Conservation (phyloP, 306 rosid species). For the Vachellia collinsii region DNA sequence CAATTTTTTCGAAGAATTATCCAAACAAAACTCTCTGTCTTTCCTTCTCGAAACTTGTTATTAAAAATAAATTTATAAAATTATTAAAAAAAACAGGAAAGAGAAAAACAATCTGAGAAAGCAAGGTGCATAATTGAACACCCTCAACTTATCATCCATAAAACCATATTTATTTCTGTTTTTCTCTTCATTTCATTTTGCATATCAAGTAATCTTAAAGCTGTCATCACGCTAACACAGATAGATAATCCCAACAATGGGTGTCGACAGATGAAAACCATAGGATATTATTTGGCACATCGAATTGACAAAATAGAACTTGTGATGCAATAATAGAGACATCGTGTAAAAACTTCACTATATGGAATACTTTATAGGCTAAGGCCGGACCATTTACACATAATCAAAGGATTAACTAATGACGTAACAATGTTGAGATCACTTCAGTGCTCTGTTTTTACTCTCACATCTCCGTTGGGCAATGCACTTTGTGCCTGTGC, state of each 20-base stretch:
- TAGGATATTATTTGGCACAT: not conserved
- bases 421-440: slow-evolving; percentile 4
- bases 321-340: not conserved
- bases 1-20: too few relatives aligned
- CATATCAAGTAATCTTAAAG: not conserved
- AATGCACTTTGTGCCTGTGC: slow-evolving; percentile 74
- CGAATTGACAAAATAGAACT: not conserved
- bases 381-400: not conserved
- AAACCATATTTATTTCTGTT: too few relatives aligned
- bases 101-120: too few relatives aligned
- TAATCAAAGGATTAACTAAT: not conserved
- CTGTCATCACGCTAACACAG: not conserved
- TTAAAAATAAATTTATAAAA: too few relatives aligned
- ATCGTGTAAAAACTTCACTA: not conserved
- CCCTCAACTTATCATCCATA: too few relatives aligned
- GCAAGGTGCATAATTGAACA: too few relatives aligned
- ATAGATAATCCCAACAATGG: not conserved
- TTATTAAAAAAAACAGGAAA: too few relatives aligned
- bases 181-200: too few relatives aligned
- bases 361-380: not conserved
- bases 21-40: too few relatives aligned
- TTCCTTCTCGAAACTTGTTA: too few relatives aligned
- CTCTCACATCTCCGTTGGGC: slow-evolving; percentile 87
- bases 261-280: not conserved
- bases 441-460: slow-evolving; percentile 64